phyloP scores from a whole-genome alignment of 2,329 filamentous ascomycete species.

The Claviceps pazoutovae region DNA sequence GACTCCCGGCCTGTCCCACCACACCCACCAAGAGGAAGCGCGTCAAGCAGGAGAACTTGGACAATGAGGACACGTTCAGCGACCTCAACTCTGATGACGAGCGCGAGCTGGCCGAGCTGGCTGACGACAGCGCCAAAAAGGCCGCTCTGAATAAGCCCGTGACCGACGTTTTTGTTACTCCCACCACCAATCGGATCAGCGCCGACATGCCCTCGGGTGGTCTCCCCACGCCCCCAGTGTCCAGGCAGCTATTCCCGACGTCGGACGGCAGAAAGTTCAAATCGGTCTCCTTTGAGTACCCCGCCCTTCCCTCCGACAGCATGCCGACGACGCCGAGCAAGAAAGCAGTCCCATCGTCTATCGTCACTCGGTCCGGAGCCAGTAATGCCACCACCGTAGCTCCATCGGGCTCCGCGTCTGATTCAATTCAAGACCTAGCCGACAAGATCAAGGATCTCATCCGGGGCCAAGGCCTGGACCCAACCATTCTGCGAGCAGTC shows the following conservation, averaged over 20 bases:
- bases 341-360: background rate
- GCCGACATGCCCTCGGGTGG: constrained; percentile 11
- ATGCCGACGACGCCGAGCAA: background rate
- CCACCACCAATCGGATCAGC: constrained; percentile 10
- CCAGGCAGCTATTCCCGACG: constrained; percentile 22
- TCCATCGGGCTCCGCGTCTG: constrained; percentile 9
- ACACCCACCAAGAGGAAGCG: constrained; percentile 18
- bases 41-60: constrained; percentile 11
- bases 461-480: constrained; percentile 25
- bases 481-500: constrained; percentile 23
- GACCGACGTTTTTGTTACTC: constrained; percentile 13
- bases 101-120: constrained; percentile 20
- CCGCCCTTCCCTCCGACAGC: background rate
- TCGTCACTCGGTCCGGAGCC: background rate
- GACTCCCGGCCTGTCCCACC: background rate
- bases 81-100: constrained; percentile 27
- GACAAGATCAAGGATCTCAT: constrained; percentile 37
- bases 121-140: constrained; percentile 21
- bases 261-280: constrained; percentile 18
- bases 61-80: constrained; percentile 17
- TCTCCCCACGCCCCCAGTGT: constrained; percentile 21
- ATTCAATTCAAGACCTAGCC: constrained; percentile 21
- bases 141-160: constrained; percentile 4
- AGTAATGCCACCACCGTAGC: background rate
- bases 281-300: constrained; percentile 18